phyloP scores from a whole-genome alignment of 1,139 yeast genomes.

The Candida glucosophila region DNA sequence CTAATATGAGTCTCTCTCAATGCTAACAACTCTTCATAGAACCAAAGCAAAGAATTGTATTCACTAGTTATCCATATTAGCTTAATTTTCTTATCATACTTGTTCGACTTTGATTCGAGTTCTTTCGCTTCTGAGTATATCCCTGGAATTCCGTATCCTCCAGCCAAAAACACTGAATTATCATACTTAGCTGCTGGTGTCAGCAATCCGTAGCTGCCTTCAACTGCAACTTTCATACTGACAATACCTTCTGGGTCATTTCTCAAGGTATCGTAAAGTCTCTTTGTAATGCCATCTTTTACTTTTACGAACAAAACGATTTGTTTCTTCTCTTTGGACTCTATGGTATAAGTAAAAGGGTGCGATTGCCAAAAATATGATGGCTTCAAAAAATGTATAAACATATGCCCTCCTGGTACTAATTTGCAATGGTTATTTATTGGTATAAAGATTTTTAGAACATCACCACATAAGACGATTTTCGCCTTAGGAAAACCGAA shows the following conservation, averaged over 20 bases:
- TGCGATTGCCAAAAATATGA: conserved; percentile 36
- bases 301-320: conserved; percentile 24
- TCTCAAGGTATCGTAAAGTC: conserved; percentile 20
- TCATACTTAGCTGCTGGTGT: conserved; percentile 21
- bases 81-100: conserved; percentile 15
- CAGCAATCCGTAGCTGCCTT: conserved; percentile 35
- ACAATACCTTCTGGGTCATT: conserved; percentile 16
- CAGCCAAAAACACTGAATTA: conserved; percentile 30
- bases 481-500: conserved; percentile 34
- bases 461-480: conserved; percentile 27
- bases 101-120: conserved; percentile 11
- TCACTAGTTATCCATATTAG: conserved; percentile 32
- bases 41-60: conserved; percentile 23
- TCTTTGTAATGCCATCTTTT: conserved; percentile 31
- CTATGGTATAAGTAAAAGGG: conserved; percentile 29
- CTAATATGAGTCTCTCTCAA: conserved; percentile 17
- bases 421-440: conserved; percentile 33
- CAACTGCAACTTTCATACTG: conserved; percentile 26
- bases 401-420: conserved; percentile 45
- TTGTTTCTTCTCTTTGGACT: conserved; percentile 12
- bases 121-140: conserved; percentile 30
- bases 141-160: conserved; percentile 38
- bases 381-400: conserved; percentile 33
- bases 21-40: conserved; percentile 21
- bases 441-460: conserved; percentile 32